phyloP scores from a whole-genome alignment of 192 early-diverging fungal genomes.

The Podila epigama region DNA sequence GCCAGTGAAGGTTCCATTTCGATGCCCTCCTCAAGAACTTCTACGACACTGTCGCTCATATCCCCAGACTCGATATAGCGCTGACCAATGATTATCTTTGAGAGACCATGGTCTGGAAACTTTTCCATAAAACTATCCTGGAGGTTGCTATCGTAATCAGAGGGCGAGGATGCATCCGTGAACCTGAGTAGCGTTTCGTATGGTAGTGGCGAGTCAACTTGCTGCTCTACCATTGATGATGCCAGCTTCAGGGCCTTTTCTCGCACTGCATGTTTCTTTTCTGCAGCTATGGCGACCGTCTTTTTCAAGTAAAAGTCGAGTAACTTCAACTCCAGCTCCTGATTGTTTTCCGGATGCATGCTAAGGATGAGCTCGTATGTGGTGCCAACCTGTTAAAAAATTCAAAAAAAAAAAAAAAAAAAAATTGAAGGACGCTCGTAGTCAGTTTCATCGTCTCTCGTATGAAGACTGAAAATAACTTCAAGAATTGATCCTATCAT shows the following conservation, averaged over 20 bases:
- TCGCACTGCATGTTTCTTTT: slow-evolving; percentile 24
- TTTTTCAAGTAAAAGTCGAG: slow-evolving; percentile 50
- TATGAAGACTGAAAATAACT: not conserved
- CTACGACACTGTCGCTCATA: slow-evolving; percentile 5
- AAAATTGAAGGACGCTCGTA: no score
- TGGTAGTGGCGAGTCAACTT: slow-evolving; percentile 35
- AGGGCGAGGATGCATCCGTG: slow-evolving; percentile 41
- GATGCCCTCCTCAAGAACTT: slow-evolving; percentile 51
- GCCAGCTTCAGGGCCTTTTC: slow-evolving; percentile 49
- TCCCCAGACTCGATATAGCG: slow-evolving; percentile 40
- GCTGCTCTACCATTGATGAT: slow-evolving; percentile 26
- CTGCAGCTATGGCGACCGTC: slow-evolving; percentile 10
- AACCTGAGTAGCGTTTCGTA: slow-evolving; percentile 60
- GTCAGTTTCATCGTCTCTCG: no score
- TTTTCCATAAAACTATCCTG: slow-evolving; percentile 50
- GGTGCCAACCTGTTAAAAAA: slow-evolving; percentile 29
- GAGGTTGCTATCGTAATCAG: slow-evolving; percentile 53
- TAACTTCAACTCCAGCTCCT: slow-evolving; percentile 24
- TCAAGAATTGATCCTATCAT: not conserved
- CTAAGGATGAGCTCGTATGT: slow-evolving; percentile 48
- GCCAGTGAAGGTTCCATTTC: slow-evolving; percentile 43
- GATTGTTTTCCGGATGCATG: slow-evolving; percentile 19
- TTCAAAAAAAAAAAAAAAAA: not conserved
- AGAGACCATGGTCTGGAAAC: slow-evolving; percentile 54
- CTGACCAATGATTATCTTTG: slow-evolving; percentile 56